Evolutionary conservation across 192 early-diverging fungal species (phyloP).

Genomic region (Coemansia sp.): DNA sequence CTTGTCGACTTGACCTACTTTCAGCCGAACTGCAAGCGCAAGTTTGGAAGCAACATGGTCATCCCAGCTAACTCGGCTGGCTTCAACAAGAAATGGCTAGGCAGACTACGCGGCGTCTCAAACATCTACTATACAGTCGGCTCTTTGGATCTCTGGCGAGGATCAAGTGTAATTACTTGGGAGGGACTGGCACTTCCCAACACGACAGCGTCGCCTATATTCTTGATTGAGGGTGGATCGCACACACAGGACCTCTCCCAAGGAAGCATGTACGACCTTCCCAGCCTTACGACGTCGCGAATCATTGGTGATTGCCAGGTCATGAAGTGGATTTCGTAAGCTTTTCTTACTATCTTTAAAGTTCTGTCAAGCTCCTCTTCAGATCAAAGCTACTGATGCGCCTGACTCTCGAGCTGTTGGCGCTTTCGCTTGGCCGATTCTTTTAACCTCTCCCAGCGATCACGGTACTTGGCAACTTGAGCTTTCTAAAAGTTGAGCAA

Average conservation of each 20-base stretch:
- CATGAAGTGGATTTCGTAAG: constrained; percentile 22
- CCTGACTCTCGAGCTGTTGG: constrained; percentile 32
- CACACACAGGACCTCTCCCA: constrained; percentile 21
- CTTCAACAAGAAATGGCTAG: constrained; percentile 33
- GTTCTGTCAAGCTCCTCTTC: neutral
- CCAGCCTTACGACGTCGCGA: constrained; percentile 16
- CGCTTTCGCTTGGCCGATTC: constrained; percentile 53
- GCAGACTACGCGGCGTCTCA: constrained; percentile 14
- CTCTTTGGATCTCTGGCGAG: constrained; percentile 26
- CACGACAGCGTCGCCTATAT: constrained; percentile 17
- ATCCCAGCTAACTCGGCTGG: constrained; percentile 18
- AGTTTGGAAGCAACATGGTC: constrained; percentile 31
- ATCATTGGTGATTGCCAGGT: constrained; percentile 15
- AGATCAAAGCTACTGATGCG: neutral
- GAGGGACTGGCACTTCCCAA: constrained; percentile 21
- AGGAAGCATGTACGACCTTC: constrained; percentile 8
- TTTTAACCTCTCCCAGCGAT: constrained; percentile 52
- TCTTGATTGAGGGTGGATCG: constrained; percentile 23
- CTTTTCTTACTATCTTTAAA: too few species aligned
- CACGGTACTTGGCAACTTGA: constrained; percentile 47
- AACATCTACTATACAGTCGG: constrained; percentile 38
- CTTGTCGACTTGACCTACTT: constrained; percentile 34
- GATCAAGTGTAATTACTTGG: constrained; percentile 16
- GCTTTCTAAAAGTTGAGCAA: constrained; percentile 13
- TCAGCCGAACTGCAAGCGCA: constrained; percentile 36